Base-by-base conservation (phyloP, 805 yeast genomes). In the Metschnikowia orientalis region DNA sequence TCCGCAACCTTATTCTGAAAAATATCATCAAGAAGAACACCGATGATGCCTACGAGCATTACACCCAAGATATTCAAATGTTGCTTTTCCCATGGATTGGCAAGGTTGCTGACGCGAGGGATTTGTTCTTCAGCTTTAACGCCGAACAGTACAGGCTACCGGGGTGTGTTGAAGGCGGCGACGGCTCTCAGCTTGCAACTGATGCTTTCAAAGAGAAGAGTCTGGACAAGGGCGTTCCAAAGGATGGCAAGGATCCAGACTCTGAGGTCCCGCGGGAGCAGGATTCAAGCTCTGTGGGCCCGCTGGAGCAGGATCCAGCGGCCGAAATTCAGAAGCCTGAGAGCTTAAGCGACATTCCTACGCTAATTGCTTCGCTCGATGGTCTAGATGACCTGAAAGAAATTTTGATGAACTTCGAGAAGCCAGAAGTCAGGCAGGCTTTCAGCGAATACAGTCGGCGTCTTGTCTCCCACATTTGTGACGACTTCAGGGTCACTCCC, bases 61-160 rank as follows among this genome's bases (percentile, higher is more conserved):
- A 75, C 48, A 59, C 68, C 6, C 67, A 75, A 34, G 86, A 79
- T 43, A 51, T 81, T 14, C 81, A 78, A 44, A 68, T 75, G 6
- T 57, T 81, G 21, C 56, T 81, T 30, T 66, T 81, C 41, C 73
- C 71, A 35, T 80, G 86, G 85, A 72, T 81, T 21, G 79, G 81
- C 4, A 61, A 53, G 37, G 35, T 77, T 1, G 79, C 81, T 0
- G 84, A 77, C 32, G 87, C 88, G 0, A 65, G 79, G 40, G 71
- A 68, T 26, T 47, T 81, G 4, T 80, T 73, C 44, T 76, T 75
- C 44, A 45, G 46, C 36, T 35, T 51, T 20, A 53, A 56, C 33
- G 51, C 41, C 39, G 41, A 34, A 5, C 32, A 26, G 20, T 42
- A 34, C 14, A 40, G 40, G 7, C 37, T 32, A 10, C 26, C 15